Evolutionary conservation across 176 grass and related monocot species (phyloP).

Genomic region (Triticum monococcum): DNA sequence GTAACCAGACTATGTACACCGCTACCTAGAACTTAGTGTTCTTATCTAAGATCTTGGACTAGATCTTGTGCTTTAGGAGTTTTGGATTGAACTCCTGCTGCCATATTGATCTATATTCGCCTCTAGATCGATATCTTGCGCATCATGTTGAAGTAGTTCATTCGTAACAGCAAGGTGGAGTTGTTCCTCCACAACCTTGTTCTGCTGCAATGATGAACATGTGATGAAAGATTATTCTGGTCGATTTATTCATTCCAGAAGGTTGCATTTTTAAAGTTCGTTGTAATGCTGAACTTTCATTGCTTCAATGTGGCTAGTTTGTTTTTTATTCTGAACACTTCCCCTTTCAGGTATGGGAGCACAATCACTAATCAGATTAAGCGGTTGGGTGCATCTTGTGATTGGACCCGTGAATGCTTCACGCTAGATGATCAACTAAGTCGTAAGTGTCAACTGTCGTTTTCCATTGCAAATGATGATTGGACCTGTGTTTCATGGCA

Average conservation of each 20-base stretch:
- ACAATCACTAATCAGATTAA: conserved; percentile 98
- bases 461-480: conserved; percentile 8
- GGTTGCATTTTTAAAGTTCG: background rate
- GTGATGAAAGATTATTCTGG: background rate
- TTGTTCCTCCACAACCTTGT: no score
- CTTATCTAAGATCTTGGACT: no score
- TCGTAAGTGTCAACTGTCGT: conserved; percentile 55
- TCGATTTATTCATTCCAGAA: conserved; percentile 23
- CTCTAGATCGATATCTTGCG: no score
- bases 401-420: conserved; percentile 90
- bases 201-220: background rate
- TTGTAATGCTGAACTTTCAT: background rate
- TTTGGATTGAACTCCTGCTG: no score
- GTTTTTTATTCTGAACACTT: conserved; percentile 23
- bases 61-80: no score
- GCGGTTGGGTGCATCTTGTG: conserved; percentile 95
- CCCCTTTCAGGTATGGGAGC: conserved; percentile 75
- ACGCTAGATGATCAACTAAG: conserved; percentile 96
- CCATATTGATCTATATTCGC: no score
- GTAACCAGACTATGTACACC: no score
- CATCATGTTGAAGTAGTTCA: no score
- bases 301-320: background rate
- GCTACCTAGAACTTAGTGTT: no score
- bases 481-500: background rate
- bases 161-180: no score